A percentile compares a stretch with the other conserved stretches of the same genome.
These are phyloP conservation scores for Pestalotiopsis sp. DNA, from an alignment of 2,329 filamentous ascomycete genomes.

Conservation along the genomic window DNA sequence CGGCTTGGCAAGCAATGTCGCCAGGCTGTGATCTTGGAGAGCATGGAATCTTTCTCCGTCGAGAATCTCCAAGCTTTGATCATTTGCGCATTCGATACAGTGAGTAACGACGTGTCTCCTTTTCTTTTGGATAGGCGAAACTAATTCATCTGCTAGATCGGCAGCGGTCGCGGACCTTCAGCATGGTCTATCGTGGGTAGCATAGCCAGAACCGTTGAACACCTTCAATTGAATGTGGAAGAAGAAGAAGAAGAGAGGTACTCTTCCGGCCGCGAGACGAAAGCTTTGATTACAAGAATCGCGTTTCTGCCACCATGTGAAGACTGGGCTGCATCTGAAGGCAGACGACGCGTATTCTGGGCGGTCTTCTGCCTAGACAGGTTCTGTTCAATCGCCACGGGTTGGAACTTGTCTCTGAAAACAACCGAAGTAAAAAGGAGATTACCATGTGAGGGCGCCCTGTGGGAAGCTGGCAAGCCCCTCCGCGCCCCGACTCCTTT, in stretches of 20 bases:
- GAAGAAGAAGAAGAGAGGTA: conserved; percentile 23
- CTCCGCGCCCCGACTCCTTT: conserved; percentile 39
- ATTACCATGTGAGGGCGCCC: conserved; percentile 39
- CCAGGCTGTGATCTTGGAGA: conserved; percentile 32
- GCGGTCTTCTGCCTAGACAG: conserved; percentile 37
- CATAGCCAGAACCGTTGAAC: conserved; percentile 37
- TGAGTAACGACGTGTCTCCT: conserved; percentile 15
- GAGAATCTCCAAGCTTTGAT: conserved; percentile 37
- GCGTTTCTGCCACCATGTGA: conserved; percentile 27
- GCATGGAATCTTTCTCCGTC: conserved; percentile 33
- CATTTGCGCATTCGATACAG: conserved; percentile 38
- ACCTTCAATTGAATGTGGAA: conserved; percentile 36
- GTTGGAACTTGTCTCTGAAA: conserved; percentile 37
- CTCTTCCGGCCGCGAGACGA: conserved; percentile 27
- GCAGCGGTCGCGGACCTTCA: conserved; percentile 28
- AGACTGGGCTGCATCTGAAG: conserved; percentile 36
- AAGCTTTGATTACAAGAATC: conserved; percentile 29
- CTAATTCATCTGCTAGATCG: conserved; percentile 29
- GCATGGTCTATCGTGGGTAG: conserved; percentile 39
- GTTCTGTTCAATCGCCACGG: conserved; percentile 41
- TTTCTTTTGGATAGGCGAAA: background rate
- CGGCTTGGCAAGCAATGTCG: conserved; percentile 25
- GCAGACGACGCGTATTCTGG: conserved; percentile 39
- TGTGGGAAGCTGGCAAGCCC: conserved; percentile 41
- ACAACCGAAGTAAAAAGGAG: conserved; percentile 32